These are phyloP conservation scores for Leccinum olivaceopallidum DNA, from an alignment of 768 basidiomycete species.

Conservation along the genomic window DNA sequence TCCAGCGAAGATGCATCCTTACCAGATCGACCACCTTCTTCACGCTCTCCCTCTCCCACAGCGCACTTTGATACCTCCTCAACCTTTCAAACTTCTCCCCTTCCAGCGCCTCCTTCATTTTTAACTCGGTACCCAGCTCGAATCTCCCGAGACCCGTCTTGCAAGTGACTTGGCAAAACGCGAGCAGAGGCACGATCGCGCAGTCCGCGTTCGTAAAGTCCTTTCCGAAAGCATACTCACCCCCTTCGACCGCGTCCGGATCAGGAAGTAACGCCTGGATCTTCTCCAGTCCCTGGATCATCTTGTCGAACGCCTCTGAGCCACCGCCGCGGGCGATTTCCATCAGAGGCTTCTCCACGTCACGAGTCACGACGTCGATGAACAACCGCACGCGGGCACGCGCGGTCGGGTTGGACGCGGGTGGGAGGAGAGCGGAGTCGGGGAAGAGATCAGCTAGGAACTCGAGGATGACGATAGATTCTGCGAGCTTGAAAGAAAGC, in stretches of 20 bases:
- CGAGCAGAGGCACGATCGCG: slow-evolving; percentile 56
- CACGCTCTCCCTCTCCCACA: slow-evolving; percentile 40
- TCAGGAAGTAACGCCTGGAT: slow-evolving; percentile 11
- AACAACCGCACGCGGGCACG: background rate
- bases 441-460: background rate
- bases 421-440: background rate
- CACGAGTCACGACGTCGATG: background rate
- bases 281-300: slow-evolving; percentile 4
- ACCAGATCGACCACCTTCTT: slow-evolving; percentile 10
- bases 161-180: slow-evolving; percentile 41
- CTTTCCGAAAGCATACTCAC: slow-evolving; percentile 36
- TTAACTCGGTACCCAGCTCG: slow-evolving; percentile 46
- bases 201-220: slow-evolving; percentile 63
- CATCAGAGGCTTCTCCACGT: background rate
- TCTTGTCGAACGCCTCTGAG: background rate
- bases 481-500: background rate
- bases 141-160: slow-evolving; percentile 52
- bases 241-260: slow-evolving; percentile 44
- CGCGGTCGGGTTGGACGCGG: background rate
- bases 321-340: background rate
- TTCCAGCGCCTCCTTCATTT: slow-evolving; percentile 42
- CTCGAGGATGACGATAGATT: background rate
- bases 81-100: slow-evolving; percentile 47
- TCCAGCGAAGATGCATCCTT: background rate
- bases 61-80: slow-evolving; percentile 46